These are phyloP conservation scores for Parastagonospora avenae DNA, from an alignment of 2,329 filamentous ascomycete species.

Conservation along the genomic window DNA sequence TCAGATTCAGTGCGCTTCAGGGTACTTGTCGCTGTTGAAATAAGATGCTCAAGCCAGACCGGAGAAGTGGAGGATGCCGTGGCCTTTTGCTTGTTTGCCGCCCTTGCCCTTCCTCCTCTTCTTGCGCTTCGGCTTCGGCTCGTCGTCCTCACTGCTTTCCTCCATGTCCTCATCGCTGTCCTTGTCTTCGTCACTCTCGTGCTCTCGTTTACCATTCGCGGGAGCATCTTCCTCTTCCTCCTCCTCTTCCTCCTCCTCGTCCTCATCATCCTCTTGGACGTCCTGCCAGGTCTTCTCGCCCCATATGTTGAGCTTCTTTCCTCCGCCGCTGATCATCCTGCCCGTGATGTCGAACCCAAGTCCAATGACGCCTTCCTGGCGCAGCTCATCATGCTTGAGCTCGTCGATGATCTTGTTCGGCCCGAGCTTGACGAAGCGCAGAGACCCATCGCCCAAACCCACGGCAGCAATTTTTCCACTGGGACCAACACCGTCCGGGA, in stretches of 20 bases:
- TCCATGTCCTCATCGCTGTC: slow-evolving; percentile 50
- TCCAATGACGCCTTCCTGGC: slow-evolving; percentile 74
- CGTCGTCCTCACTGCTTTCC: slow-evolving; percentile 53
- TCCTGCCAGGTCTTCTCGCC: slow-evolving; percentile 67
- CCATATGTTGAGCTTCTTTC: slow-evolving; percentile 88
- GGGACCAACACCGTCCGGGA: slow-evolving; percentile 72
- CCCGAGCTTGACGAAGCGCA: slow-evolving; percentile 78
- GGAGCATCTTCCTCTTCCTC: slow-evolving; percentile 50
- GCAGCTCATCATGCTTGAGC: slow-evolving; percentile 77
- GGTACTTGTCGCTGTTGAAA: no score
- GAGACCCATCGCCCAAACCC: slow-evolving; percentile 78
- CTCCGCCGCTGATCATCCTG: slow-evolving; percentile 88
- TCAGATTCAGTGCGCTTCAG: no score
- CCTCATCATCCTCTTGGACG: slow-evolving; percentile 56
- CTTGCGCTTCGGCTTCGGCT: slow-evolving; percentile 47
- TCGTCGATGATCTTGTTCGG: slow-evolving; percentile 72
- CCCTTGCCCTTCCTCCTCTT: slow-evolving; percentile 50
- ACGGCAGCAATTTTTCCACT: slow-evolving; percentile 75
- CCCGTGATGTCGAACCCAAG: slow-evolving; percentile 84
- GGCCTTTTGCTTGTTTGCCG: slow-evolving; percentile 38
- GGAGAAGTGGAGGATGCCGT: slow-evolving; percentile 44
- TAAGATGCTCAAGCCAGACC: slow-evolving; percentile 33
- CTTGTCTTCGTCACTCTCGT: slow-evolving; percentile 53
- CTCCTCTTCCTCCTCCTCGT: slow-evolving; percentile 55
- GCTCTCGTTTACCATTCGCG: slow-evolving; percentile 32